These are phyloP conservation scores for Globisporangium yorkense DNA, from an alignment of 352 stramenopile genomes.

Conservation along the genomic window DNA sequence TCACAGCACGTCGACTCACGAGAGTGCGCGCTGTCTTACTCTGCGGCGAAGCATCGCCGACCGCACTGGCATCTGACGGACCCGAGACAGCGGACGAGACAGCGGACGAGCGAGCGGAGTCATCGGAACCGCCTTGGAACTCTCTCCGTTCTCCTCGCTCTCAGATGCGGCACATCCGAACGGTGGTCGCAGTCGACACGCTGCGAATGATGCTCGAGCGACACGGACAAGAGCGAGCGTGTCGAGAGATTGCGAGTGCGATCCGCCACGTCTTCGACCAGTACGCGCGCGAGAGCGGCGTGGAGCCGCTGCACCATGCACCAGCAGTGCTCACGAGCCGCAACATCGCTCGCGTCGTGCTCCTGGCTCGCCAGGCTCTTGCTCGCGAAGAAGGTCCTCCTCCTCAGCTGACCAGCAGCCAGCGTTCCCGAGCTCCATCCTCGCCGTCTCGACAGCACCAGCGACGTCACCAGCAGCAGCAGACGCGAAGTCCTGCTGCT, in stretches of 20 bases:
- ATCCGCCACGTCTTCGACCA: slow-evolving; percentile 11
- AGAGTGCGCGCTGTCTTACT: slow-evolving; percentile 7
- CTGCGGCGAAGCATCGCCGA: neutral
- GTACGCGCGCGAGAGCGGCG: slow-evolving; percentile 2
- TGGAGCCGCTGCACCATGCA: slow-evolving; percentile 7
- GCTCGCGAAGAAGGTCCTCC: neutral
- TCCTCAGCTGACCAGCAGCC: neutral
- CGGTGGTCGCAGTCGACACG: slow-evolving; percentile 15
- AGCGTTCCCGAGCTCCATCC: neutral
- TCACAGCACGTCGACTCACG: slow-evolving; percentile 2
- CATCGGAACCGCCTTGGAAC: neutral
- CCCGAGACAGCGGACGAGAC: neutral
- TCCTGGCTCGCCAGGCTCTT: slow-evolving; percentile 2
- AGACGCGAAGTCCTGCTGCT: neutral
- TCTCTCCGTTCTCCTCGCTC: neutral
- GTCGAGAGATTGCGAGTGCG: slow-evolving; percentile 6
- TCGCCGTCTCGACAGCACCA: neutral
- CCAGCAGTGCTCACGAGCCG: slow-evolving; percentile 10
- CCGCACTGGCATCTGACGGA: neutral
- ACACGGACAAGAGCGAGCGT: neutral
- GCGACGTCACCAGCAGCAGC: neutral
- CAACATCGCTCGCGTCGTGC: slow-evolving; percentile 11
- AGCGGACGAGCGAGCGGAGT: neutral
- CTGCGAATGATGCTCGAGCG: slow-evolving; percentile 10
- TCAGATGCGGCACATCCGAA: slow-evolving; percentile 10